Evolutionary conservation across 768 basidiomycete genomes (phyloP).

Genomic region (Podaxis rugospora): DNA sequence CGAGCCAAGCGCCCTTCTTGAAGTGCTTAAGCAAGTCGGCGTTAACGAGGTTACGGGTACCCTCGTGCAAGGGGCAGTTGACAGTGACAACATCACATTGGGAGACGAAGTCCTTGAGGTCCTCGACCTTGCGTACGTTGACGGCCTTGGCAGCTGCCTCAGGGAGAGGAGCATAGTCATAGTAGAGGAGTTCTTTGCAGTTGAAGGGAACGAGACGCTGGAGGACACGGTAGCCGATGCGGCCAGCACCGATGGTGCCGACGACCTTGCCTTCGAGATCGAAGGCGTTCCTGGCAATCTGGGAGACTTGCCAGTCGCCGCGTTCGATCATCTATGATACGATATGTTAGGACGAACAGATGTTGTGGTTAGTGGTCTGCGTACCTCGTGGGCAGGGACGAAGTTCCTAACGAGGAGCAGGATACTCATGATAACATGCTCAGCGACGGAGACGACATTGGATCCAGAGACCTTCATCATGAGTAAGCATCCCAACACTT

Average conservation of each 20-base stretch:
- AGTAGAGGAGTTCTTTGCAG: conserved; percentile 88
- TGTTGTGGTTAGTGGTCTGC: neutral
- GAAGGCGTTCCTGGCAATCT: conserved; percentile 76
- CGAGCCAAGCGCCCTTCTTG: conserved; percentile 90
- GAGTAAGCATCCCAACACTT: conserved; percentile 3
- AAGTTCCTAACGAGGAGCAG: conserved; percentile 90
- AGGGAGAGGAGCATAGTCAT: conserved; percentile 71
- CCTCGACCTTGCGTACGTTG: conserved; percentile 69
- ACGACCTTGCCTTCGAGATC: conserved; percentile 91
- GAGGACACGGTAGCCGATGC: conserved; percentile 84
- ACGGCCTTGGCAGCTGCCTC: conserved; percentile 65
- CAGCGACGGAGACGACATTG: conserved; percentile 88
- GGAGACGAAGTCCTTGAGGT: conserved; percentile 60
- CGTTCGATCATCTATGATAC: conserved; percentile 64
- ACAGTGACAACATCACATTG: conserved; percentile 80
- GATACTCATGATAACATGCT: conserved; percentile 90
- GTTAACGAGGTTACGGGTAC: conserved; percentile 76
- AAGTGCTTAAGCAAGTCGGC: conserved; percentile 79
- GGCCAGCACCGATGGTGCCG: conserved; percentile 80
- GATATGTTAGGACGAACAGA: neutral
- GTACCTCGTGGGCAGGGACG: conserved; percentile 77
- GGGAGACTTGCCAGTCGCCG: conserved; percentile 86
- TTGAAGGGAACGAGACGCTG: conserved; percentile 80
- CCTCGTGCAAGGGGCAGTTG: conserved; percentile 86
- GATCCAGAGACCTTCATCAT: conserved; percentile 65